Base-by-base conservation (phyloP, 331 rosid genomes). In the Spiraea crenata region DNA sequence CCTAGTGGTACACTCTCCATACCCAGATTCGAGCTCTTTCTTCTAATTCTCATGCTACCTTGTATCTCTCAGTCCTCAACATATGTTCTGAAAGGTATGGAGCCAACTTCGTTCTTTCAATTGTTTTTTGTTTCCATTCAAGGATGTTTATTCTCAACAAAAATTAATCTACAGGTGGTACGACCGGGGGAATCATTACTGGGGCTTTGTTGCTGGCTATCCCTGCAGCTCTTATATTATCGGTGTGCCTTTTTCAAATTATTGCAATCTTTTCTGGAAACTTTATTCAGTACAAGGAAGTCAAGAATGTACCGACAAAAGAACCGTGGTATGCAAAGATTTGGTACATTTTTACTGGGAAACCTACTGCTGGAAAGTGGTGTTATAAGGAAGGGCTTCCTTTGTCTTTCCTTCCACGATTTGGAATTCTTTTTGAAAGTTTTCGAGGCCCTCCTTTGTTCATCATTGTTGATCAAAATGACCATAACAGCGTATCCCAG, bases 1-100 rank as follows among this genome's bases (percentile, higher is more conserved):
- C 85, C 80, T 62, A 81, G 69, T 71, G 91, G 88, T n/a, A 63
- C 60, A 48, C 85, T 89, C 17, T 81, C 82, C 57, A 74, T 81
- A 17, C 95, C 92, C 14, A 85, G 92, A 57, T 78, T 89, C 50
- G 89, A 89, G 84, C 84, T 86, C 63, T 77, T 84, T 76, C 82
- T 86, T 71, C 72, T 86, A 62, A 82, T 86, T 79, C 85, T 89
- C 73, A 72, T 75, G 86, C 89, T 89, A 70, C 91, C 95, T 47
- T 84, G 86, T 58, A 77, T 89, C 79, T 80, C 89, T 81, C 91
- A 89, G 81, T 86, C 89, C 63, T 82, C 89, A 49, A 56, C 85
- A 8, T 89, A 82, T 75, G 71, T 79, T 31, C 79, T 89, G 65
- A 78, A 80, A 72, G 92, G 95, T 77, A 55, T 60, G 57, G 11